Evolutionary conservation across 2,329 filamentous ascomycete genomes (phyloP).

Genomic region (Venturia pyrina): DNA sequence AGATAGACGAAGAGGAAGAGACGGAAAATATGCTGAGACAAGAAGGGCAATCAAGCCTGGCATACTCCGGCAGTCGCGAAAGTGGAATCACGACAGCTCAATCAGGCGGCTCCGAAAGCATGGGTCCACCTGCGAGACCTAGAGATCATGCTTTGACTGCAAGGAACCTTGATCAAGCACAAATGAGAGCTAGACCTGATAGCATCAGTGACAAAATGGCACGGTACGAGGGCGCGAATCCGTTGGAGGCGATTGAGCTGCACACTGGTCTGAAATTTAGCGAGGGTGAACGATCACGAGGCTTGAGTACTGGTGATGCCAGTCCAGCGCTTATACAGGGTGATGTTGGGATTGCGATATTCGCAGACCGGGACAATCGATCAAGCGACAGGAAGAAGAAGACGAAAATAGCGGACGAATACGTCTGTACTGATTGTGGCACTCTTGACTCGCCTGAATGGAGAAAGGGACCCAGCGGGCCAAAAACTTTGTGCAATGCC

Average conservation of each 20-base stretch:
- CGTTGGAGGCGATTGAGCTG: constrained; percentile 85
- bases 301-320: constrained; percentile 76
- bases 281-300: constrained; percentile 78
- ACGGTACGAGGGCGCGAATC: constrained; percentile 60
- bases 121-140: constrained; percentile 58
- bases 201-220: constrained; percentile 80
- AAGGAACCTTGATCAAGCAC: constrained; percentile 68
- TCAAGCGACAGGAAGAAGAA: constrained; percentile 74
- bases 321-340: constrained; percentile 75
- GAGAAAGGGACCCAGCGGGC: constrained; percentile 85
- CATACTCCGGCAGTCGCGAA: constrained; percentile 30
- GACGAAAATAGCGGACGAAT: constrained; percentile 71
- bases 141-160: constrained; percentile 50
- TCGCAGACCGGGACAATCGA: constrained; percentile 64
- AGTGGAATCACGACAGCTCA: constrained; percentile 25
- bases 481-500: constrained; percentile 92
- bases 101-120: constrained; percentile 37
- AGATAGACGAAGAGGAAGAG: constrained; percentile 67
- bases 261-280: constrained; percentile 79
- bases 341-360: constrained; percentile 77
- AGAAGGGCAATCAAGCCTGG: constrained; percentile 41
- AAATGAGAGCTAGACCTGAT: constrained; percentile 56
- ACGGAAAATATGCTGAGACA: constrained; percentile 50
- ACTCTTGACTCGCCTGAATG: constrained; percentile 92
- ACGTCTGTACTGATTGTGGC: constrained; percentile 92